phyloP scores from a whole-genome alignment of 305 asterid species.

The Petunia hybrid region DNA sequence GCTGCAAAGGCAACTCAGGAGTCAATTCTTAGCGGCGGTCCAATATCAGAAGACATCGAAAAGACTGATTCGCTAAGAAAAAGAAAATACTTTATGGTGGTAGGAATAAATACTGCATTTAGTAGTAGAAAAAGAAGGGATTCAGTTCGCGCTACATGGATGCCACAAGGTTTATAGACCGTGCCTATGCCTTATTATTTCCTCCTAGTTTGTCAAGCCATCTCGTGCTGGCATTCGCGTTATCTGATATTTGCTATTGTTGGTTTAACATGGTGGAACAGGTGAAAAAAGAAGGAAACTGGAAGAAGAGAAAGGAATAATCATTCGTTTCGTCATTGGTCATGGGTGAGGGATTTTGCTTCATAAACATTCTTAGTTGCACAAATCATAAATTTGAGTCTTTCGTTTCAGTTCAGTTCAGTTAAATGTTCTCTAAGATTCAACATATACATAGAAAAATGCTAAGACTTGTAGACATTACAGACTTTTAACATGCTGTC shows the following conservation, averaged over 20 bases:
- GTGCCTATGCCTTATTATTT: neutral
- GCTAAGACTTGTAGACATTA: neutral
- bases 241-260: neutral
- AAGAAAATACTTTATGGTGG: conserved; percentile 39
- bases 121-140: conserved; percentile 44
- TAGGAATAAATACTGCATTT: conserved; percentile 43
- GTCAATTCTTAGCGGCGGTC: conserved; percentile 35
- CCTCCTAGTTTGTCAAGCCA: neutral
- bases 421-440: too few relatives aligned
- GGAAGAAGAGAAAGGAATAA: conserved; percentile 46
- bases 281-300: conserved; percentile 44
- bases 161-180: conserved; percentile 36
- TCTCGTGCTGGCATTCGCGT: neutral
- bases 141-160: conserved; percentile 46
- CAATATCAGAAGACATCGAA: conserved; percentile 36
- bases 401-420: neutral
- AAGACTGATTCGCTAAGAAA: conserved; percentile 26
- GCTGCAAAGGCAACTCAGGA: conserved; percentile 39
- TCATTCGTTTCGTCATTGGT: conserved; percentile 42
- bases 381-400: neutral
- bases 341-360: conserved; percentile 36
- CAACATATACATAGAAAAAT: too few relatives aligned
- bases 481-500: neutral
- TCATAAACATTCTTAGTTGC: neutral
- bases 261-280: conserved; percentile 26